Base-by-base conservation (phyloP, 148 eudicot genomes). In the Spergularia bocconei region DNA sequence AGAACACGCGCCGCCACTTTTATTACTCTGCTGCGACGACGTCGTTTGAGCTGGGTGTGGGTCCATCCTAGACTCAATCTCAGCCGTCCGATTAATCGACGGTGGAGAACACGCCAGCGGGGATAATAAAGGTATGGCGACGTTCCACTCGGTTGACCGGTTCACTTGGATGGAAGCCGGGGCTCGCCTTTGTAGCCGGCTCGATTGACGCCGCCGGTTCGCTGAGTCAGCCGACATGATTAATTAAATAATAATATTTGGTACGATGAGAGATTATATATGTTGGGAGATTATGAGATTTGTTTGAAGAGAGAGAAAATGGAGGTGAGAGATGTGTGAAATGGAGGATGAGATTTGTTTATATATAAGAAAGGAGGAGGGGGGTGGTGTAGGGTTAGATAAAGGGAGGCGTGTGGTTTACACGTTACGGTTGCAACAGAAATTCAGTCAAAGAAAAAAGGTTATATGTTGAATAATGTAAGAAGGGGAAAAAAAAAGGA, bases 51-150 rank as follows among this genome's bases (percentile, higher is more conserved):
- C 1, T 2, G 53, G 47, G 4, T 65, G 6, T 2, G 53, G 47
- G 4, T 65, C 63, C 25, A 44, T 15, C 39, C 59, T 73, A 14
- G 79, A 79, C 6, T 72, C 70, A 44, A 84, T 77, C 72, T 79
- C 82, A 15, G 79, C 67, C 80, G 76, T 41, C 55, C 75, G 75
- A 71, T 72, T 73, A 7, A 67, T 56, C 20, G 85, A 71, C 38
- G 86, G 80, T 15, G 91, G 92, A 1, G 93, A 87, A 36, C 81
- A 78, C 1, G 77, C 80, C 71, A 88, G 71, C 69, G 93, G 93
- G 52, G 95, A 93, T 11, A 88, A 74, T 7, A 88, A 82, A 5
- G 92, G 93, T 5, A 90, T 91, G 38, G 91, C 91, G 6, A 84
- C 96, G 79, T 87, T 87, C 93, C 90, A 93, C 0, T 86, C 90